Conservation (phyloP, 129 eudicot species). For the Solidago caesia region DNA sequence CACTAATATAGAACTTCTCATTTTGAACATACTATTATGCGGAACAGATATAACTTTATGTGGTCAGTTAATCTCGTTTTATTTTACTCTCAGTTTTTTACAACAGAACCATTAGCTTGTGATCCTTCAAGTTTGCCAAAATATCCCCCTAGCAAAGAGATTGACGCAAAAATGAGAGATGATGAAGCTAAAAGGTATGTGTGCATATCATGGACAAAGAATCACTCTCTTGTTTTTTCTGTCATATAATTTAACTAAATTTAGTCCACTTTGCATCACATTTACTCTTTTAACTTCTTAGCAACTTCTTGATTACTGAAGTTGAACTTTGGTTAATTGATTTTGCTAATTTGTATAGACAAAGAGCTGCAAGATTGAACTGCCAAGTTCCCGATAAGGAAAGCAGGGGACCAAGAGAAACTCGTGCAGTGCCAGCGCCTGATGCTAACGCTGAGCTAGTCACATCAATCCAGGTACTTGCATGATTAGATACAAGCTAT, state of each 20-base stretch:
- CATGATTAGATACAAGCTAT: not conserved
- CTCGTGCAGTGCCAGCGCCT: slow-evolving; percentile 48
- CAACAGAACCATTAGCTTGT: slow-evolving; percentile 66
- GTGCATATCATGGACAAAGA: slow-evolving; percentile 4
- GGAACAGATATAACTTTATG: not conserved
- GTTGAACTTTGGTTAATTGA: slow-evolving; percentile 12
- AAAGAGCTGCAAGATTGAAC: slow-evolving; percentile 45
- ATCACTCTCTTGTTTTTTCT: not conserved
- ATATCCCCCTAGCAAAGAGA: slow-evolving; percentile 97
- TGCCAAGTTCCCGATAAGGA: slow-evolving; percentile 41
- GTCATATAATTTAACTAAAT: not conserved
- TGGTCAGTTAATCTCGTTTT: slow-evolving; percentile 12
- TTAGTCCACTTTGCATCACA: too few species aligned
- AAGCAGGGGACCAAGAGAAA: slow-evolving; percentile 45
- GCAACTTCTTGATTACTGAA: not conserved
- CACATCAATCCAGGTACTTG: slow-evolving; percentile 52
- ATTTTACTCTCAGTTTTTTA: slow-evolving; percentile 59
- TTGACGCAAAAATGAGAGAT: slow-evolving; percentile 79
- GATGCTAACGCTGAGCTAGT: slow-evolving; percentile 61
- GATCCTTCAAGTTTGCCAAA: slow-evolving; percentile 82
- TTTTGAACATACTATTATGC: not conserved
- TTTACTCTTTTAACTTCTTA: not conserved
- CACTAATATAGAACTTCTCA: not conserved
- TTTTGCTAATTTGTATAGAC: slow-evolving; percentile 38
- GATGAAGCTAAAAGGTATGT: slow-evolving; percentile 77